Base-by-base conservation (phyloP, 257 asterid species). In the Cynanchum wilfordii region DNA sequence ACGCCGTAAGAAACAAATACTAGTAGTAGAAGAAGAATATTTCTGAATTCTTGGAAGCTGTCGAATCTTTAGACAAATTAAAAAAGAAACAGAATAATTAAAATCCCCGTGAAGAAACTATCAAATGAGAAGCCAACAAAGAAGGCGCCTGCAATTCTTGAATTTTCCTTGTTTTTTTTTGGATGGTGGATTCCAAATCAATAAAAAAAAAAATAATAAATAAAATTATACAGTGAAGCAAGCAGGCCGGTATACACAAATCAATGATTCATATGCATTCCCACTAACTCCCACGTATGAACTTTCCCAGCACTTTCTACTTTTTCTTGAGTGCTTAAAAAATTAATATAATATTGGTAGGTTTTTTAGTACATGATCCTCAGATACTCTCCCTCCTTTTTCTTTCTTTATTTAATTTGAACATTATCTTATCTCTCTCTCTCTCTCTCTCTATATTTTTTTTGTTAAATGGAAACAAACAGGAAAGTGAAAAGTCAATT, bases 1-100 rank as follows among this genome's bases (percentile, higher is more conserved):
- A 50, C 2, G 54, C 17, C n/a, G 27, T 19, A 27, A 36, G 69
- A 64, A 64, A 36, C 50, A 36, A 33, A 64, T 17, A 54, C 4
- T 20, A 5, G 3, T 24, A n/a, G 24, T 17, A 30, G 15, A 5
- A 30, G 1, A 30, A 16, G 2, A 62, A 3, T 30, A 62, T 2
- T 11, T 62, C 49, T 73, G 54, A 73, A 49, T 49, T 63, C 64
- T 73, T 63, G 54, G 54, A 73, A 40, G 45, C 54, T 63, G 64
- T 20, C 42, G 54, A 52, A 59, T 6, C 67, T 16, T 20, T 0
- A 29, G 74, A 12, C 7, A 70, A 70, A 36, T 55, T 51, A 56
- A 55, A 2, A 36, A 58, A 10, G 47, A 45, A 59, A n/a, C n/a
- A 19, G 33, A 45, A 58, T 56, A 54, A 12, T n/a, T 16, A 56